Evolutionary conservation across 2,329 filamentous ascomycete genomes (phyloP).

Genomic region (Aspergillus proliferans): DNA sequence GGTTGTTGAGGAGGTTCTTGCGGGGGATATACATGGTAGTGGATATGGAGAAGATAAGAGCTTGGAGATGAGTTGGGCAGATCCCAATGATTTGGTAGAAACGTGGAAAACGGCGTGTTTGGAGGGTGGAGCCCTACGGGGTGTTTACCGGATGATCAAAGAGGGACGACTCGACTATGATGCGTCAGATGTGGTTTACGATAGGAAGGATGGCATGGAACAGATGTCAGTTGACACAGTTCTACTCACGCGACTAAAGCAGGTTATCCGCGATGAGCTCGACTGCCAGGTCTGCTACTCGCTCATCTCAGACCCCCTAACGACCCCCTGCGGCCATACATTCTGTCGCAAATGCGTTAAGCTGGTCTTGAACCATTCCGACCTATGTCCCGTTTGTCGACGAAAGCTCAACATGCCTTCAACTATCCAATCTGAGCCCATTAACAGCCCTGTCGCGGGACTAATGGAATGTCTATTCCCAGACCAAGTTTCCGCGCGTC

Average conservation of each 20-base stretch:
- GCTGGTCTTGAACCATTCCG: conserved; percentile 68
- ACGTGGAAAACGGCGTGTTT: conserved; percentile 4
- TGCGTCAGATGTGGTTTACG: conserved; percentile 49
- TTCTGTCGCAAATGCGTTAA: conserved; percentile 77
- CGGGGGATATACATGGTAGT: conserved; percentile 1
- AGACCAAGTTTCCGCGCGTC: conserved; percentile 55
- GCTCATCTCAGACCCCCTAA: conserved; percentile 73
- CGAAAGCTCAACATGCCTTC: conserved; percentile 53
- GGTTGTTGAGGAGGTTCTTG: conserved; percentile 42
- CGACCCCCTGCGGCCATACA: conserved; percentile 81
- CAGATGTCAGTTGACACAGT: background rate
- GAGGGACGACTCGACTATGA: conserved; percentile 54
- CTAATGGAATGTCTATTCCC: conserved; percentile 66
- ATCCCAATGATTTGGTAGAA: conserved; percentile 4
- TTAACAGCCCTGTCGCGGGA: conserved; percentile 58
- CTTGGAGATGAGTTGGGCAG: conserved; percentile 24
- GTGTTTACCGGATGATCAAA: conserved; percentile 61
- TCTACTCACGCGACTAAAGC: conserved; percentile 52
- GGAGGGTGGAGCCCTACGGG: conserved; percentile 41
- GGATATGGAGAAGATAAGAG: conserved; percentile 24
- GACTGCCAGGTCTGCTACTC: conserved; percentile 88
- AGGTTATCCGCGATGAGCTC: conserved; percentile 61
- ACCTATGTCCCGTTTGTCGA: conserved; percentile 75
- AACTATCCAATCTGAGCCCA: conserved; percentile 44
- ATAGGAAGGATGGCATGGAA: conserved; percentile 19